Conservation (phyloP, 768 basidiomycete species). For the Sarcodon sp. region DNA sequence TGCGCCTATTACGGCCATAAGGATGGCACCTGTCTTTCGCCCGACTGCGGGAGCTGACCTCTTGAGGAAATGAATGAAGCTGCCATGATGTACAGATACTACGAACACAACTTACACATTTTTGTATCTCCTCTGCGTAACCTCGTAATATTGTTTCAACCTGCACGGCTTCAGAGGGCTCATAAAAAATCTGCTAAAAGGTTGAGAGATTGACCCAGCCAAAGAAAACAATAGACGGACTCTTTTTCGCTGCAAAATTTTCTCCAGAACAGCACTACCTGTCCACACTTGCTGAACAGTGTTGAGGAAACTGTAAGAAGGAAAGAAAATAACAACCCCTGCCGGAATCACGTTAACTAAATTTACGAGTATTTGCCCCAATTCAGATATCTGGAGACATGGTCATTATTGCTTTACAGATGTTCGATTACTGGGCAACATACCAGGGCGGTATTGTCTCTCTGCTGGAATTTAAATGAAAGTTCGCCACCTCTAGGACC, state of each 20-base stretch:
- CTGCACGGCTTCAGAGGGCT: constrained; percentile 58
- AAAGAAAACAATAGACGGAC: constrained; percentile 21
- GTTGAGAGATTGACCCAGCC: not conserved
- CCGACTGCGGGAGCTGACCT: not conserved
- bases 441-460: constrained; percentile 47
- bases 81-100: not conserved
- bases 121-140: constrained; percentile 39
- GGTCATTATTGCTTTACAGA: not conserved
- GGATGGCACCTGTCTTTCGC: constrained; percentile 43
- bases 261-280: constrained; percentile 43
- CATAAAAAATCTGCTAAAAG: constrained; percentile 62
- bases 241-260: constrained; percentile 62
- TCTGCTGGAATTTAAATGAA: constrained; percentile 71
- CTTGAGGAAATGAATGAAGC: not conserved
- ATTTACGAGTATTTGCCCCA: constrained; percentile 79
- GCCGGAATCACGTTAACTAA: constrained; percentile 66
- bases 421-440: constrained; percentile 12
- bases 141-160: constrained; percentile 69
- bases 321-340: constrained; percentile 90
- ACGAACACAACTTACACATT: not conserved
- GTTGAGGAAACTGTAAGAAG: constrained; percentile 79
- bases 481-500: constrained; percentile 66
- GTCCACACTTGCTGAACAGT: constrained; percentile 56
- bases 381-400: constrained; percentile 49
- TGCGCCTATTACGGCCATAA: constrained; percentile 93